These are phyloP conservation scores for Torulaspora maleeae DNA, from an alignment of 805 yeast genomes.

Conservation along the genomic window DNA sequence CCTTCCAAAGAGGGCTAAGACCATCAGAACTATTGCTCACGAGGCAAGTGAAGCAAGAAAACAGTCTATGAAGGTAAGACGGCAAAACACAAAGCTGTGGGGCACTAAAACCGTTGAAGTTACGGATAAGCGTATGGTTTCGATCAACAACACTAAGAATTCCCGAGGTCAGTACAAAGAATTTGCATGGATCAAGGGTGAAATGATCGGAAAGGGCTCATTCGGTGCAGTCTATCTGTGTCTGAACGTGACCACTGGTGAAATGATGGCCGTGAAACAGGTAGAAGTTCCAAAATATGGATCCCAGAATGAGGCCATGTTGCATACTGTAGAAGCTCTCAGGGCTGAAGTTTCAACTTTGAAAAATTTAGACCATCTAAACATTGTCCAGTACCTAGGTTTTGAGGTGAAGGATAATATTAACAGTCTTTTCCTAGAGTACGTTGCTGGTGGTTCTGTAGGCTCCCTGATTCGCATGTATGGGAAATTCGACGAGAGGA, in stretches of 20 bases:
- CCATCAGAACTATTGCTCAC: slow-evolving; percentile 87
- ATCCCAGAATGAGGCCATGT: slow-evolving; percentile 41
- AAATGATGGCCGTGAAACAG: slow-evolving; percentile 97
- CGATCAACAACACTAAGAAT: slow-evolving; percentile 60
- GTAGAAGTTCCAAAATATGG: slow-evolving; percentile 59
- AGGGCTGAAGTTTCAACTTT: slow-evolving; percentile 88
- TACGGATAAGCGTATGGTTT: slow-evolving; percentile 64
- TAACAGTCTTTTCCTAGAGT: slow-evolving; percentile 85
- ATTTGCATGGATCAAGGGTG: slow-evolving; percentile 98
- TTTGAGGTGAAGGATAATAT: slow-evolving; percentile 71
- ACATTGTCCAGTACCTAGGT: slow-evolving; percentile 94
- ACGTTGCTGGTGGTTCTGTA: slow-evolving; percentile 97
- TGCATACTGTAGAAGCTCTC: slow-evolving; percentile 72
- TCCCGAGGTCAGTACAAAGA: slow-evolving; percentile 69
- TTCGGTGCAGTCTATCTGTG: slow-evolving; percentile 93
- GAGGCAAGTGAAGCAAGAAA: slow-evolving; percentile 73
- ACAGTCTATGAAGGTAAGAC: slow-evolving; percentile 41
- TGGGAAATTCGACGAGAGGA: slow-evolving; percentile 77
- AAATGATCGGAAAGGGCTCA: slow-evolving; percentile 91
- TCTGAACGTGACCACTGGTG: slow-evolving; percentile 92
- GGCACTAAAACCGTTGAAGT: slow-evolving; percentile 91
- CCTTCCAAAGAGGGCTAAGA: slow-evolving; percentile 67
- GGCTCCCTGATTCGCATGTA: slow-evolving; percentile 76
- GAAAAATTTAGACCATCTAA: slow-evolving; percentile 89
- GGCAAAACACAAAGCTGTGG: slow-evolving; percentile 95